These are phyloP conservation scores for Filobasidium uniguttulatum DNA, from an alignment of 1,284 basidiomycete species.

Conservation along the genomic window DNA sequence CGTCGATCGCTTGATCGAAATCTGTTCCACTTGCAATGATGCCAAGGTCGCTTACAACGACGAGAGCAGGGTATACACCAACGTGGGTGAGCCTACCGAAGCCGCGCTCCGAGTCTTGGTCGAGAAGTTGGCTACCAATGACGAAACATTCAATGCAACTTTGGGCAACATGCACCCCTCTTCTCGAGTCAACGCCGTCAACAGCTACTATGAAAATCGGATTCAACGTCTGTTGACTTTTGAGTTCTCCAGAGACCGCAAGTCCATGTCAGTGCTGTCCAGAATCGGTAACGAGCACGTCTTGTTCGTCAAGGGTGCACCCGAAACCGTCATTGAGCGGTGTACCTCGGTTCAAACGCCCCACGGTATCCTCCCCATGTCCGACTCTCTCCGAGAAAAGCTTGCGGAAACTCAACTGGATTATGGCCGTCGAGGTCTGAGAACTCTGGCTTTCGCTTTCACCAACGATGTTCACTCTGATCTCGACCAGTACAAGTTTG, in stretches of 20 bases:
- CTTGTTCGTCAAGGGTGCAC: constrained; percentile 87
- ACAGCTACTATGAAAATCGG: constrained; percentile 59
- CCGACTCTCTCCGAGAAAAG: constrained; percentile 46
- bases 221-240: constrained; percentile 78
- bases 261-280: constrained; percentile 95
- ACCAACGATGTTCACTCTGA: constrained; percentile 64
- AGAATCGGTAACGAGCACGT: constrained; percentile 46
- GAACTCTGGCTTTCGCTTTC: constrained; percentile 83
- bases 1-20: constrained; percentile 70
- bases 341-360: constrained; percentile 62
- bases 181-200: constrained; percentile 65
- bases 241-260: constrained; percentile 94
- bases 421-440: constrained; percentile 70
- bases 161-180: constrained; percentile 47
- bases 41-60: constrained; percentile 72
- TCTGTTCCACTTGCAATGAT: constrained; percentile 83
- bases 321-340: constrained; percentile 82
- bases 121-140: constrained; percentile 56
- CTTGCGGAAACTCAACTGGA: constrained; percentile 51
- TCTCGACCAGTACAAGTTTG: constrained; percentile 61
- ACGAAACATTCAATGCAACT: constrained; percentile 41
- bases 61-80: constrained; percentile 57
- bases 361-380: constrained; percentile 49
- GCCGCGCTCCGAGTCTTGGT: constrained; percentile 84
- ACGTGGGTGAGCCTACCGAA: constrained; percentile 93